Conservation (phyloP, 208 protist species). For the Trypanosoma mega region DNA sequence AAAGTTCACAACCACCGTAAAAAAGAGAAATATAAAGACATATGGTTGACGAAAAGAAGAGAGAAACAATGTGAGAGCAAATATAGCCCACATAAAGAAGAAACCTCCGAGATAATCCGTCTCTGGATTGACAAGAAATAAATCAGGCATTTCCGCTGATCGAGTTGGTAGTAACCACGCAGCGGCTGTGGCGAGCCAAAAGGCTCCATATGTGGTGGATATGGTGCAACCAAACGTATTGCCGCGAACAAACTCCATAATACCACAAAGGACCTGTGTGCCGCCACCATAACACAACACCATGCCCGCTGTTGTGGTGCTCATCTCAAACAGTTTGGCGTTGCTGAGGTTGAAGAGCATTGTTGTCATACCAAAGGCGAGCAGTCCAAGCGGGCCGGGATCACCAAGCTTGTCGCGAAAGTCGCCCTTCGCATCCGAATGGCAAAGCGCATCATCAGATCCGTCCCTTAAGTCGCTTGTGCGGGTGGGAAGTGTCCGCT, state of each 20-base stretch:
- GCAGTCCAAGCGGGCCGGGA: constrained; percentile 35
- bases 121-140: neutral
- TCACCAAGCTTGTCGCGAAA: constrained; percentile 22
- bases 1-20: constrained; percentile 31
- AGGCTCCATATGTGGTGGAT: constrained; percentile 40
- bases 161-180: constrained; percentile 8
- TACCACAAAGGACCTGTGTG: constrained; percentile 39
- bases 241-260: constrained; percentile 40
- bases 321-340: constrained; percentile 23
- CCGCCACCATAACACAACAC: constrained; percentile 35
- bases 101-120: constrained; percentile 33
- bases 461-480: no score
- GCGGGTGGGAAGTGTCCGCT: no score
- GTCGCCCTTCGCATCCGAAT: neutral
- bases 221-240: constrained; percentile 44
- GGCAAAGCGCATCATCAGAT: no score
- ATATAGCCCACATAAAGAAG: constrained; percentile 42
- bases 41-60: constrained; percentile 23
- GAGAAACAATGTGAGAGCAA: constrained; percentile 23
- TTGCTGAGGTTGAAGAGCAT: constrained; percentile 36
- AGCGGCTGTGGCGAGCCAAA: constrained; percentile 36
- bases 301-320: constrained; percentile 34
- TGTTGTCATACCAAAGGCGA: constrained; percentile 48
- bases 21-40: constrained; percentile 27
- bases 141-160: neutral